Evolutionary conservation across 148 eudicot species (phyloP).

Genomic region (Rhododendron henanense): DNA sequence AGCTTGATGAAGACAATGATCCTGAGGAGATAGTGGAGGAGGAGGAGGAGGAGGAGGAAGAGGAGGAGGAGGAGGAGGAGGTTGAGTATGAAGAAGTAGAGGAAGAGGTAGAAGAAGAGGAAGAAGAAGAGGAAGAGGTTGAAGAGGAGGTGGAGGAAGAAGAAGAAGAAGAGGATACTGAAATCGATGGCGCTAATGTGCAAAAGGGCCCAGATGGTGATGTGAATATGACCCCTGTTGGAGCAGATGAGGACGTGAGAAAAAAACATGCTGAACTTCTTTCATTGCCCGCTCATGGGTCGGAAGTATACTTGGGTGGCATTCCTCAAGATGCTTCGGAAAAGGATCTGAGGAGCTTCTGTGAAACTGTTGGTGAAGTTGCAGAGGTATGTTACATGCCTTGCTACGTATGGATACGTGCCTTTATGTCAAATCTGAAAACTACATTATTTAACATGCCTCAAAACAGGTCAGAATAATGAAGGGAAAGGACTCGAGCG

Average conservation of each 20-base stretch:
- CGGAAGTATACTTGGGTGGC: slow-evolving; percentile 89
- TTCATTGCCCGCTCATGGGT: slow-evolving; percentile 94
- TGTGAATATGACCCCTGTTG: slow-evolving; percentile 33
- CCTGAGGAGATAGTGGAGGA: slow-evolving; percentile 71
- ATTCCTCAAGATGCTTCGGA: slow-evolving; percentile 77
- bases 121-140: slow-evolving; percentile 51
- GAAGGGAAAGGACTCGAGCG: slow-evolving; percentile 70
- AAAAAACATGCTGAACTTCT: slow-evolving; percentile 75
- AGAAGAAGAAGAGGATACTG: slow-evolving; percentile 17
- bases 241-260: slow-evolving; percentile 31
- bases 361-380: slow-evolving; percentile 87
- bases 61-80: slow-evolving; percentile 54
- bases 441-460: slow-evolving; percentile 9
- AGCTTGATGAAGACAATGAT: slow-evolving; percentile 61
- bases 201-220: slow-evolving; percentile 32
- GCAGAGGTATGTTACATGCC: slow-evolving; percentile 46
- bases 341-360: slow-evolving; percentile 65
- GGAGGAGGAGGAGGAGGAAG: slow-evolving; percentile 72
- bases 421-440: not conserved
- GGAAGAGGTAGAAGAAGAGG: slow-evolving; percentile 49
- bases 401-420: not conserved
- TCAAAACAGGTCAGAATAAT: slow-evolving; percentile 72
- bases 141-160: slow-evolving; percentile 31
- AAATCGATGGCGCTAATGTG: slow-evolving; percentile 10
- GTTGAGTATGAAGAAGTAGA: slow-evolving; percentile 57